Evolutionary conservation across 1,139 yeast species (phyloP), one percentile per base, ranked within the genome.

Genomic region (Candida dubliniensis): DNA sequence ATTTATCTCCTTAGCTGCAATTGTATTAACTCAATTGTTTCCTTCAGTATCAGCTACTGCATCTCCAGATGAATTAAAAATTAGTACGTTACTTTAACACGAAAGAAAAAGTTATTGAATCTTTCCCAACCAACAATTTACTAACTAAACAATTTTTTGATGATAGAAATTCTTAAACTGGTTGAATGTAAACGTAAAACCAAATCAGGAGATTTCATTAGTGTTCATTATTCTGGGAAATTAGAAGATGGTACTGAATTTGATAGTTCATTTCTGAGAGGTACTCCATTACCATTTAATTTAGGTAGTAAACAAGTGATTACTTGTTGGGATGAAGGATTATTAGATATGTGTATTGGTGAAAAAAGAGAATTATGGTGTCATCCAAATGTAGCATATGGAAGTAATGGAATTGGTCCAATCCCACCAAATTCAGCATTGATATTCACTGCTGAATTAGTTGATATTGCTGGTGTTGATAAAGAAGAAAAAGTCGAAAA

Each of bases 271-370:
- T 71, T 73, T 48, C 64, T 67, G 37, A 77, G 95, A 59, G 81
- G 80, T 29, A 60, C 67, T 31, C 96, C 96, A 43, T 71, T 89
- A 53, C 67, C 75, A 38, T 88, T 89, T 64, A 70, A 67, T 31
- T 67, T 89, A 45, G 96, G 96, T 39, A 66, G 69, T 31, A 91
- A 93, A 14, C 84, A 79, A 58, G 96, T 89, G 38, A 88, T 89
- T 58, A 63, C 74, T 53, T 96, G 96, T 49, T 89, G 96, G 96
- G 96, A 89, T 52, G 81, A 84, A 64, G 96, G 96, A 36, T 71
- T 88, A 44, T 54, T 59, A 38, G 70, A 83, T 43, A 87, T 87
- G 93, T 89, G 96, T 66, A 74, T 87, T 61, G 96, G 96, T 41
- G 96, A 89, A 64, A 77, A 82, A 69, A 80, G 96, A 59, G 81